Evolutionary conservation across 2,329 filamentous ascomycete species (phyloP).

Genomic region (Ceratocystis diversiconidia): DNA sequence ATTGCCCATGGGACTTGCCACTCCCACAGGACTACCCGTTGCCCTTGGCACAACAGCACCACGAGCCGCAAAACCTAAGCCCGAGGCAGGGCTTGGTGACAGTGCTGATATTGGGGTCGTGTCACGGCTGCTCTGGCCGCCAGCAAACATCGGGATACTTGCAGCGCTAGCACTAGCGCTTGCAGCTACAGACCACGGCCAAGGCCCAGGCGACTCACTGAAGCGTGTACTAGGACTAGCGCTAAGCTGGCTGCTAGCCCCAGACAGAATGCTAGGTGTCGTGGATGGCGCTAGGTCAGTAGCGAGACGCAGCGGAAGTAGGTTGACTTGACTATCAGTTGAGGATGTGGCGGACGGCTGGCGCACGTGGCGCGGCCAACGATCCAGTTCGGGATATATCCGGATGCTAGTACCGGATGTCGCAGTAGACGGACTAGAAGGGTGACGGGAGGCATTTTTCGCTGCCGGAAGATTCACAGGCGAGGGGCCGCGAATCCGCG

Average conservation of each 20-base stretch:
- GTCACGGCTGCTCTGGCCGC: conserved; percentile 55
- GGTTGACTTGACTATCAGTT: background rate
- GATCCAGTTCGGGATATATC: conserved; percentile 16
- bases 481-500: background rate
- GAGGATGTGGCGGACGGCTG: conserved; percentile 8
- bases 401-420: background rate
- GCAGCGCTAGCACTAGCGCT: conserved; percentile 7
- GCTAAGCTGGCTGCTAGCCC: conserved; percentile 47
- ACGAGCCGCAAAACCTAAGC: conserved; percentile 28
- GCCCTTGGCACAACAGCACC: background rate
- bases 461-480: background rate
- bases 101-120: conserved; percentile 68
- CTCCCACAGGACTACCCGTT: background rate
- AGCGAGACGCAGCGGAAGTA: conserved; percentile 39
- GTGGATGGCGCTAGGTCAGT: conserved; percentile 54
- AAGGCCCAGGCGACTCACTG: conserved; percentile 53
- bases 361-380: conserved; percentile 15
- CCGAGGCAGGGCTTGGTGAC: conserved; percentile 53
- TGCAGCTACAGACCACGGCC: conserved; percentile 12
- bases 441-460: background rate
- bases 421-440: background rate
- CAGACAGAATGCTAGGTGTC: conserved; percentile 47
- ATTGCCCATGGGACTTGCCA: background rate
- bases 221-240: conserved; percentile 62
- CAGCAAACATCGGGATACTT: background rate